Conservation (phyloP, 805 yeast genomes). For the Wilhelminamyces savonicus region DNA sequence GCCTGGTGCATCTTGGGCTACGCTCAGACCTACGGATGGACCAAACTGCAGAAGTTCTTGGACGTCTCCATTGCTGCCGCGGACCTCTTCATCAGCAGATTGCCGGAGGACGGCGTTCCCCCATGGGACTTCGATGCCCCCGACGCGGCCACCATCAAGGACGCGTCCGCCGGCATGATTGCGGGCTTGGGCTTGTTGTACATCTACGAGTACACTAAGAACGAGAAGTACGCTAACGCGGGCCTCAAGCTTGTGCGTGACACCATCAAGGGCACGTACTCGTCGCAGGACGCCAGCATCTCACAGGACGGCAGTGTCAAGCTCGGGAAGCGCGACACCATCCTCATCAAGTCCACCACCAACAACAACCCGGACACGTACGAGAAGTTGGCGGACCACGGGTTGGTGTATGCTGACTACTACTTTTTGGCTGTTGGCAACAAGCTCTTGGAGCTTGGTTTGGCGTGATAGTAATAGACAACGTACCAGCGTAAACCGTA, state of each 20-base stretch:
- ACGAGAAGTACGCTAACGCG: conserved; percentile 7
- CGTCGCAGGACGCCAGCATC: conserved; percentile 1
- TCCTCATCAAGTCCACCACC: conserved; percentile 16
- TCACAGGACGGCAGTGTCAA: conserved; percentile 9
- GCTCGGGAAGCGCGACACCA: conserved; percentile 13
- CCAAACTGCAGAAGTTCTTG: conserved; percentile 15
- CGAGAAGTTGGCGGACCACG: conserved; percentile 11
- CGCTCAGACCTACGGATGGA: conserved; percentile 17
- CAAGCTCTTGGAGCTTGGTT: conserved; percentile 16
- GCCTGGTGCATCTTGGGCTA: conserved; percentile 25
- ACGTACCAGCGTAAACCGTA: no score
- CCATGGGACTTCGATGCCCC: conserved; percentile 24
- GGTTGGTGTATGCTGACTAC: conserved; percentile 24
- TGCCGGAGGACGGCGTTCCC: conserved; percentile 17
- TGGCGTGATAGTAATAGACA: no score
- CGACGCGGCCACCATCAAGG: conserved; percentile 12
- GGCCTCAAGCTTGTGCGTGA: conserved; percentile 11
- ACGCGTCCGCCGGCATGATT: conserved; percentile 21
- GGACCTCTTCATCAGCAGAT: conserved; percentile 13
- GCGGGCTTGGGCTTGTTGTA: conserved; percentile 19
- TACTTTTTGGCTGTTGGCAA: conserved; percentile 22
- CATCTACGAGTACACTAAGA: conserved; percentile 11
- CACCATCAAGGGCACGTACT: conserved; percentile 7
- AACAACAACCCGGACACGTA: conserved; percentile 16
- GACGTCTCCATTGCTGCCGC: conserved; percentile 16